A percentile compares a stretch with the other conserved stretches of the same genome.
phyloP scores from a whole-genome alignment of 2,329 filamentous ascomycete genomes.

The Phaeosphaeria sp. region DNA sequence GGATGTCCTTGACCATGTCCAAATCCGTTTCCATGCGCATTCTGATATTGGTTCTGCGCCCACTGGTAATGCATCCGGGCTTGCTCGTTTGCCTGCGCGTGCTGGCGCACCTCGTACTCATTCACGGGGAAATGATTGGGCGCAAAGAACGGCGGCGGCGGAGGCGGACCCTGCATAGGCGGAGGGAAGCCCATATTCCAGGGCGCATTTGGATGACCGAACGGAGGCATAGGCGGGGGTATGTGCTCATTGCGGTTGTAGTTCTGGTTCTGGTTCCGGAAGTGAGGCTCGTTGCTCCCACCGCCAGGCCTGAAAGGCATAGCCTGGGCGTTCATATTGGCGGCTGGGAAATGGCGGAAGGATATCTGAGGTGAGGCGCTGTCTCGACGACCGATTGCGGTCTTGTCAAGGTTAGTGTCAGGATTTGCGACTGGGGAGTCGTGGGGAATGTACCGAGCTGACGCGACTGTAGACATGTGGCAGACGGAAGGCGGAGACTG shows the following conservation, averaged over 20 bases:
- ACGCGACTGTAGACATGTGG: conserved; percentile 32
- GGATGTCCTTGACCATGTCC: conserved; percentile 8
- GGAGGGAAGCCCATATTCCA: conserved; percentile 14
- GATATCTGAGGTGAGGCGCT: conserved; percentile 15
- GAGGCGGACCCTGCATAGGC: conserved; percentile 12
- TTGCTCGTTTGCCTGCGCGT: conserved; percentile 21
- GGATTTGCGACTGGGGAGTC: conserved; percentile 27
- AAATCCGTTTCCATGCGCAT: background rate
- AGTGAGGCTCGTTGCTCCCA: conserved; percentile 10
- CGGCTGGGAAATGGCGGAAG: conserved; percentile 10
- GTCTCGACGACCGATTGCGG: conserved; percentile 28
- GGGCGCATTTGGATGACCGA: conserved; percentile 9
- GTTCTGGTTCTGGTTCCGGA: background rate
- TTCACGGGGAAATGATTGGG: conserved; percentile 13
- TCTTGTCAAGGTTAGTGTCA: conserved; percentile 34
- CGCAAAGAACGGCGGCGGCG: conserved; percentile 15
- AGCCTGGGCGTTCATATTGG: conserved; percentile 30
- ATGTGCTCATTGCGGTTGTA: conserved; percentile 15
- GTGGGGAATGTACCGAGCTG: conserved; percentile 36
- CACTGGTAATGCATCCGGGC: conserved; percentile 26
- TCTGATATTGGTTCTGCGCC: conserved; percentile 15
- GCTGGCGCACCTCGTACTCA: conserved; percentile 17
- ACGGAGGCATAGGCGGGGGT: conserved; percentile 10
- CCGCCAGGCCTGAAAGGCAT: conserved; percentile 26
- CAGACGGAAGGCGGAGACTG: conserved; percentile 19